Conservation (phyloP, 257 asterid genomes). For the Ballota nigra region DNA sequence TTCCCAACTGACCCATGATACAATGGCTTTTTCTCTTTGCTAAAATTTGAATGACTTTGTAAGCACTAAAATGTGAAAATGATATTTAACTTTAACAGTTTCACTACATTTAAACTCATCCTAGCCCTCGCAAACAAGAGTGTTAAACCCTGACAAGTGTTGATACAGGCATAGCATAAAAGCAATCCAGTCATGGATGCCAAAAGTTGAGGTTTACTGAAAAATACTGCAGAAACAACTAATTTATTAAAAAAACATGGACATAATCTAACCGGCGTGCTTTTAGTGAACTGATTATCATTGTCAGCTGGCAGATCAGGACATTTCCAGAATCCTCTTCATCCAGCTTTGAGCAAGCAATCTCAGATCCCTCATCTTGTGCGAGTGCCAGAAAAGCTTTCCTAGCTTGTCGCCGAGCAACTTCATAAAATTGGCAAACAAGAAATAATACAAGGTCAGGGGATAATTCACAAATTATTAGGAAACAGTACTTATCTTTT, state of each 20-base stretch:
- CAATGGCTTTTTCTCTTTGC: too few relatives aligned
- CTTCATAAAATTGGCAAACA: conserved; percentile 41
- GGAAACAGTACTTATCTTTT: not conserved
- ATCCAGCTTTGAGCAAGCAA: conserved; percentile 33
- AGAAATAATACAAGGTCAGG: conserved; percentile 20
- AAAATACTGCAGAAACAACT: not conserved
- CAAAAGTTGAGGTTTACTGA: not conserved
- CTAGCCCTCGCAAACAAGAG: not conserved
- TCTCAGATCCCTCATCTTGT: conserved; percentile 25
- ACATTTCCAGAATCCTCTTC: conserved; percentile 42
- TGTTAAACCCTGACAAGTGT: not conserved
- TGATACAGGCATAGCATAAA: conserved; percentile 6
- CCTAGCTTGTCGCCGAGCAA: conserved; percentile 76
- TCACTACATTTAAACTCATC: not conserved
- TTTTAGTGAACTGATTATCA: conserved; percentile 50
- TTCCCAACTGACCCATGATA: too few relatives aligned
- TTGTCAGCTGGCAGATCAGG: conserved; percentile 42
- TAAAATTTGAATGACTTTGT: not conserved
- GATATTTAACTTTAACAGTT: not conserved
- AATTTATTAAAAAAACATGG: conserved; percentile 6
- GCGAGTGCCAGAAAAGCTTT: conserved; percentile 78
- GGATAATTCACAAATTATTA: conserved; percentile 9
- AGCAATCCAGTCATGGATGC: not conserved
- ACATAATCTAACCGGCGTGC: conserved; percentile 58
- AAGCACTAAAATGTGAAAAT: not conserved